Evolutionary conservation across 2,329 filamentous ascomycete genomes (phyloP).

Genomic region (Lojkania enalia): DNA sequence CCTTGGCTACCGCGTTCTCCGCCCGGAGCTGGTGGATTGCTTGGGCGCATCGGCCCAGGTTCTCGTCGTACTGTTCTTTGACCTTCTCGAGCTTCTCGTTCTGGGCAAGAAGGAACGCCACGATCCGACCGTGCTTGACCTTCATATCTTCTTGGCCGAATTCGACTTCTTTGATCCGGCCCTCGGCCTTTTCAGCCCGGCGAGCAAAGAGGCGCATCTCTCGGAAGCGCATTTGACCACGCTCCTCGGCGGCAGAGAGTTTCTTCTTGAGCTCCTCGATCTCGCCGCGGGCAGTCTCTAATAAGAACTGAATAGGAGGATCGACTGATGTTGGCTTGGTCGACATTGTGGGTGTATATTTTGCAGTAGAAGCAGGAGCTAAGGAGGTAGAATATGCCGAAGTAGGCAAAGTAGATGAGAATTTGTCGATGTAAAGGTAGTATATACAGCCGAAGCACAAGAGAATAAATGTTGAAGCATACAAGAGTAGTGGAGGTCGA

Average conservation of each 20-base stretch:
- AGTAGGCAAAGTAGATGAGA: background rate
- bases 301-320: background rate
- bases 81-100: too few species aligned
- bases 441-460: background rate
- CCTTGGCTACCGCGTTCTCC: too few species aligned
- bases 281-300: background rate
- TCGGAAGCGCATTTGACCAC: background rate
- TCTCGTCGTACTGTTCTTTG: too few species aligned
- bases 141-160: background rate
- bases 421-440: background rate
- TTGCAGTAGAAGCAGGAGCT: background rate
- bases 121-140: background rate
- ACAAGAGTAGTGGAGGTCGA: too few species aligned
- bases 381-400: background rate
- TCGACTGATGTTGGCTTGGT: background rate
- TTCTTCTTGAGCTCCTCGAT: slow-evolving; percentile 2
- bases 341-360: background rate
- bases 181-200: slow-evolving; percentile 4
- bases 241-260: background rate
- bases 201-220: background rate
- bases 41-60: too few species aligned
- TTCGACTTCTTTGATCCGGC: background rate
- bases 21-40: too few species aligned
- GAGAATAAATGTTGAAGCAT: too few species aligned
- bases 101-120: background rate